Evolutionary conservation across 371 early-diverging fungal genomes (phyloP).

Genomic region (Rhizopus delemar): DNA sequence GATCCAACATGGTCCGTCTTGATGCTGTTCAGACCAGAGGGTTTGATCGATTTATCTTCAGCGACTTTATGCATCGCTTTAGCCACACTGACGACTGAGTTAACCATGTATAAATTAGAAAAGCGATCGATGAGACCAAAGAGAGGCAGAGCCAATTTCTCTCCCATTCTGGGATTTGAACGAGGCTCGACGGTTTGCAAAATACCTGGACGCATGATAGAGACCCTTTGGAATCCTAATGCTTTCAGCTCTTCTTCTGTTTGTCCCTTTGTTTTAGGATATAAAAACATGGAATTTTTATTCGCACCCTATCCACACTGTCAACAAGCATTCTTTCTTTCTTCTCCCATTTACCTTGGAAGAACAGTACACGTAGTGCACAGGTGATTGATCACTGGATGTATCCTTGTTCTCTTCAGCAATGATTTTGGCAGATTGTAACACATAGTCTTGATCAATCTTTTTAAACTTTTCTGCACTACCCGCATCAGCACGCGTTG

Average conservation of each 20-base stretch:
- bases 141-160: conserved; percentile 17
- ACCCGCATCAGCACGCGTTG: conserved; percentile 70
- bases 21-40: conserved; percentile 2
- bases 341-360: conserved; percentile 24
- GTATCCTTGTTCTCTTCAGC: conserved; percentile 59
- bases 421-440: conserved; percentile 64
- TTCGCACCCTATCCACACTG: conserved; percentile 47
- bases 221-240: conserved; percentile 64
- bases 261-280: conserved; percentile 75
- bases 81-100: conserved; percentile 31
- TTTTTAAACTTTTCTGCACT: conserved; percentile 63
- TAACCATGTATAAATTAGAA: conserved; percentile 19
- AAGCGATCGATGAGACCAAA: conserved; percentile 18
- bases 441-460: conserved; percentile 76
- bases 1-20: conserved; percentile 17
- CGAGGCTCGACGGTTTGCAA: conserved; percentile 52
- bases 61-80: conserved; percentile 40
- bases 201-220: conserved; percentile 66
- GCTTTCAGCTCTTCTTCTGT: conserved; percentile 64
- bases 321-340: not conserved
- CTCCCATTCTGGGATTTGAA: conserved; percentile 18
- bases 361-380: conserved; percentile 71
- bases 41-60: conserved; percentile 9
- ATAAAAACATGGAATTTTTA: conserved; percentile 64
- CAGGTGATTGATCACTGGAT: conserved; percentile 37